A percentile compares a stretch with the other conserved stretches of the same genome.
Evolutionary conservation across 2,329 filamentous ascomycete genomes (phyloP).

Genomic region (Calonectria hawksworthii): DNA sequence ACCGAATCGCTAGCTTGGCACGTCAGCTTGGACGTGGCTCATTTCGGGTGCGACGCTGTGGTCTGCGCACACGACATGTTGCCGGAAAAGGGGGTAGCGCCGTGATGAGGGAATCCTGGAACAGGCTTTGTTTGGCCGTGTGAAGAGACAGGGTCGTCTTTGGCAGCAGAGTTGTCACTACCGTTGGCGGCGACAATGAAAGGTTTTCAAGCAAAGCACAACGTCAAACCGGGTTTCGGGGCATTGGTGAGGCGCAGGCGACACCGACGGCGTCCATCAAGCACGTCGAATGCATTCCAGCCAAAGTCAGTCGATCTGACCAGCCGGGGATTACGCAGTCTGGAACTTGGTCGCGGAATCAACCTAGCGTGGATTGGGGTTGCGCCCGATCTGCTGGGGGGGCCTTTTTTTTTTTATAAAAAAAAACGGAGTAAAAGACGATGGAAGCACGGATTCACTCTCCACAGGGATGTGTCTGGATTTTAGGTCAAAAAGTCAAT

Average conservation of each 20-base stretch:
- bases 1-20: neutral
- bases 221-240: neutral
- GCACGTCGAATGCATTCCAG: neutral
- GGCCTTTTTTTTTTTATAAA: neutral
- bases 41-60: constrained; percentile 20
- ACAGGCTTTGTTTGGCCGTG: neutral
- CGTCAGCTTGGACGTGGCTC: constrained; percentile 14
- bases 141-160: neutral
- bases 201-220: neutral
- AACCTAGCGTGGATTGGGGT: neutral
- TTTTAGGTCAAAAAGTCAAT: neutral
- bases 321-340: neutral
- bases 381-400: neutral
- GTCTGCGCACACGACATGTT: constrained; percentile 19
- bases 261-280: neutral
- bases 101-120: neutral
- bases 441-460: neutral
- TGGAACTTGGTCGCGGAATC: neutral
- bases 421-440: neutral
- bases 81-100: constrained; percentile 1
- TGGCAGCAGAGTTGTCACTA: neutral
- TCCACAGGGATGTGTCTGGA: neutral
- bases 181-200: neutral
- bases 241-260: neutral
- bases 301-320: neutral